These are phyloP conservation scores for Camellia oleifera DNA, from an alignment of 179 eudicot species.

Conservation along the genomic window DNA sequence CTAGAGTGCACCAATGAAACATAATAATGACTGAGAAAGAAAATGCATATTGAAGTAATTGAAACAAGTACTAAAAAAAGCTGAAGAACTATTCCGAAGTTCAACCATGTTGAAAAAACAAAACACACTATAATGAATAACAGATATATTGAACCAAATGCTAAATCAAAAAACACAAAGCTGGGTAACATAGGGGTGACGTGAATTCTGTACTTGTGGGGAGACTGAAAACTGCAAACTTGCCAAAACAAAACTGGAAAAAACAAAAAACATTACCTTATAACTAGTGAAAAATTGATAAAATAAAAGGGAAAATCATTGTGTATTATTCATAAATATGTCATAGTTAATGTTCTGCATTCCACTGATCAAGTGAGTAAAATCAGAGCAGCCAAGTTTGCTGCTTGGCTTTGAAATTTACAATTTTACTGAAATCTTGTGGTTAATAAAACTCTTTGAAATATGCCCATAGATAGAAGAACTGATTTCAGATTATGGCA, in stretches of 20 bases:
- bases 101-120: no score
- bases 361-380: background rate
- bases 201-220: background rate
- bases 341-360: background rate
- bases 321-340: background rate
- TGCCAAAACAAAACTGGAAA: no score
- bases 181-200: background rate
- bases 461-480: background rate
- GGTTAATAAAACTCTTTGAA: background rate
- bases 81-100: no score
- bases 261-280: no score
- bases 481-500: background rate
- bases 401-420: background rate
- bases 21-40: background rate
- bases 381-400: background rate
- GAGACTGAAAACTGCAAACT: background rate
- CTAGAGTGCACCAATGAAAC: constrained; percentile 7
- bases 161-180: background rate
- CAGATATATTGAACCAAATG: background rate
- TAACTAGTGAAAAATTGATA: no score
- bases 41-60: background rate
- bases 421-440: background rate
- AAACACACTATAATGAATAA: no score
- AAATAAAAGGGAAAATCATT: background rate
- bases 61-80: no score